phyloP scores from a whole-genome alignment of 257 asterid genomes.

The Linaria vulgaris region DNA sequence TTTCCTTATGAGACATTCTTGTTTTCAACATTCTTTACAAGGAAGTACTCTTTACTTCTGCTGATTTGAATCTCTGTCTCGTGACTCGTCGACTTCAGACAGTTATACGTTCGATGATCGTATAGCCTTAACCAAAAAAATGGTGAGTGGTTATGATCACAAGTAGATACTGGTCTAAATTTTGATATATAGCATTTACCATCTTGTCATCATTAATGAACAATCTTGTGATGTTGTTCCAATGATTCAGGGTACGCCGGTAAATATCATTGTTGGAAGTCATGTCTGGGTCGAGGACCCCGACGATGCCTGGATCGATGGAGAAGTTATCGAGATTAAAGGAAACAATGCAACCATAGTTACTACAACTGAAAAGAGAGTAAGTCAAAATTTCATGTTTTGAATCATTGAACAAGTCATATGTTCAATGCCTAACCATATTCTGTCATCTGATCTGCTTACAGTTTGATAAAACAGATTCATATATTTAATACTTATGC shows the following conservation, averaged over 20 bases:
- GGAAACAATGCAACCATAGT: constrained; percentile 66
- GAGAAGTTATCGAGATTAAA: constrained; percentile 66
- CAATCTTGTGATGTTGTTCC: constrained; percentile 30
- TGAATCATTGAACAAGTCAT: background rate
- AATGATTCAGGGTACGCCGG: constrained; percentile 84
- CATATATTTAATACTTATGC: background rate
- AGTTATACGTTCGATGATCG: constrained; percentile 46
- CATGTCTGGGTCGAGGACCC: constrained; percentile 93
- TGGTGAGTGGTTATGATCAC: constrained; percentile 56
- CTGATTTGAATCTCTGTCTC: constrained; percentile 29
- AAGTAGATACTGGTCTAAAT: constrained; percentile 19
- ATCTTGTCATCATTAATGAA: constrained; percentile 16
- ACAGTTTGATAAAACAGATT: too few relatives aligned
- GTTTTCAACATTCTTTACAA: constrained; percentile 38
- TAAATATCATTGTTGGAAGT: constrained; percentile 84
- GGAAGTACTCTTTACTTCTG: constrained; percentile 35
- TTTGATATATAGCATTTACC: constrained; percentile 1
- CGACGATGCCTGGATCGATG: constrained; percentile 85
- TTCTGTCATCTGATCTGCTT: background rate
- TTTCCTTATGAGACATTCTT: constrained; percentile 54
- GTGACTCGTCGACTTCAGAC: constrained; percentile 18
- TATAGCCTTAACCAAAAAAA: constrained; percentile 41
- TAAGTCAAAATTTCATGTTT: constrained; percentile 41
- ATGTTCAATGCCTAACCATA: background rate
- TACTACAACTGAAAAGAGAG: constrained; percentile 64